phyloP scores from a whole-genome alignment of 768 basidiomycete species.

The Leccinum obscurum region DNA sequence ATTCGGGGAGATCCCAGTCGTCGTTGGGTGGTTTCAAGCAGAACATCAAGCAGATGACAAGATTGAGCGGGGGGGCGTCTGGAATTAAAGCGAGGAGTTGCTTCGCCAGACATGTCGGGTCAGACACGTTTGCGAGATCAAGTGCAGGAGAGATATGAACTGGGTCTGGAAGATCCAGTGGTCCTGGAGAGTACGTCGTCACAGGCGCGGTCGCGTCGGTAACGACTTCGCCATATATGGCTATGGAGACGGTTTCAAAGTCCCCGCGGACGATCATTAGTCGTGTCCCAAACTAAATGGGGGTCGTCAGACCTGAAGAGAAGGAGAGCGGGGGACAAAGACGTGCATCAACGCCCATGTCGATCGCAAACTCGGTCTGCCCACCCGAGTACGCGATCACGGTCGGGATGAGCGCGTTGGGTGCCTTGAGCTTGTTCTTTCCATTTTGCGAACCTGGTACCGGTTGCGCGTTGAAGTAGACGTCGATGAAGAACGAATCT shows the following conservation, averaged over 20 bases:
- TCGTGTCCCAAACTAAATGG: conserved; percentile 63
- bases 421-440: conserved; percentile 61
- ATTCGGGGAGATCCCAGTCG: conserved; percentile 77
- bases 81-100: conserved; percentile 62
- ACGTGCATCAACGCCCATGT: conserved; percentile 70
- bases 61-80: conserved; percentile 58
- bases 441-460: conserved; percentile 41
- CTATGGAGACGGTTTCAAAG: conserved; percentile 58
- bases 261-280: conserved; percentile 81
- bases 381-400: conserved; percentile 71
- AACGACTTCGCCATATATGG: conserved; percentile 53
- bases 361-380: conserved; percentile 61
- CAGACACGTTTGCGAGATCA: conserved; percentile 58
- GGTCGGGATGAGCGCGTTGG: conserved; percentile 74
- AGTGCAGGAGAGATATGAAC: conserved; percentile 48
- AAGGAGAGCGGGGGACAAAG: neutral
- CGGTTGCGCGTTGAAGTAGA: conserved; percentile 73
- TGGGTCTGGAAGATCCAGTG: conserved; percentile 36
- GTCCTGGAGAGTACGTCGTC: conserved; percentile 42
- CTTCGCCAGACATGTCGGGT: conserved; percentile 63
- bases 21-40: conserved; percentile 76
- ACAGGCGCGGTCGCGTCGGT: conserved; percentile 42
- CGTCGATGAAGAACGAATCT: conserved; percentile 68
- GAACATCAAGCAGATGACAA: conserved; percentile 72
- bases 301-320: conserved; percentile 4